These are phyloP conservation scores for Spinellus fusiger DNA, from an alignment of 192 early-diverging fungal species.

Conservation along the genomic window DNA sequence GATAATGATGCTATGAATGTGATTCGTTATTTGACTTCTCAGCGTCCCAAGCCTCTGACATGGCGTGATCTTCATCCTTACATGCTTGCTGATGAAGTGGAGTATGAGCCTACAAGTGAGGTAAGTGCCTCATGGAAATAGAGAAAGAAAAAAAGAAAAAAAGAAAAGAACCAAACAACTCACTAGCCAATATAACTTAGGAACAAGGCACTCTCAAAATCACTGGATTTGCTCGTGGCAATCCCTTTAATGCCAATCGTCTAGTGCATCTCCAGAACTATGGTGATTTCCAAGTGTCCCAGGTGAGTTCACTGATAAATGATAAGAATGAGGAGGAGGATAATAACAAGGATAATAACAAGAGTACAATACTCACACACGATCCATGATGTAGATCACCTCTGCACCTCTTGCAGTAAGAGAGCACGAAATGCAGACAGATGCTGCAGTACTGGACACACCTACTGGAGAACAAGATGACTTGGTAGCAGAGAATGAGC, in stretches of 20 bases:
- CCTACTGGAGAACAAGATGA: slow-evolving; percentile 72
- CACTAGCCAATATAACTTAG: slow-evolving; percentile 1
- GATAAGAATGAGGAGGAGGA: slow-evolving; percentile 16
- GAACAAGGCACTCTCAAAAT: slow-evolving; percentile 63
- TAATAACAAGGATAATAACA: neutral
- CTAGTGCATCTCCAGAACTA: slow-evolving; percentile 87
- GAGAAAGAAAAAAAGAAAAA: neutral
- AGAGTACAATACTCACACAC: neutral
- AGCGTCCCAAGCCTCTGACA: slow-evolving; percentile 66
- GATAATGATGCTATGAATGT: slow-evolving; percentile 54
- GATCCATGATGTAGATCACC: slow-evolving; percentile 6
- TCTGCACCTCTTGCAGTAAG: neutral
- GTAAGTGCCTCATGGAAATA: no score
- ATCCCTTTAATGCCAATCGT: slow-evolving; percentile 82
- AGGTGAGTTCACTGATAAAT: slow-evolving; percentile 11
- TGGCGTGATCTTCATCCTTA: slow-evolving; percentile 91
- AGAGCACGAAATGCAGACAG: slow-evolving; percentile 26
- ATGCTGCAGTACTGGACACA: slow-evolving; percentile 52
- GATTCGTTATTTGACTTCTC: slow-evolving; percentile 72
- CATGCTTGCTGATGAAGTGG: slow-evolving; percentile 73
- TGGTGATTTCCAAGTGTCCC: slow-evolving; percentile 91
- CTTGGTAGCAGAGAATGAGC: slow-evolving; percentile 81
- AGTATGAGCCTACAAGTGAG: slow-evolving; percentile 53
- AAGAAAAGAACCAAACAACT: neutral
- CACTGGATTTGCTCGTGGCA: slow-evolving; percentile 84